Conservation (phyloP, 164 flowering plant species). For the Umbilicus rupestris region DNA sequence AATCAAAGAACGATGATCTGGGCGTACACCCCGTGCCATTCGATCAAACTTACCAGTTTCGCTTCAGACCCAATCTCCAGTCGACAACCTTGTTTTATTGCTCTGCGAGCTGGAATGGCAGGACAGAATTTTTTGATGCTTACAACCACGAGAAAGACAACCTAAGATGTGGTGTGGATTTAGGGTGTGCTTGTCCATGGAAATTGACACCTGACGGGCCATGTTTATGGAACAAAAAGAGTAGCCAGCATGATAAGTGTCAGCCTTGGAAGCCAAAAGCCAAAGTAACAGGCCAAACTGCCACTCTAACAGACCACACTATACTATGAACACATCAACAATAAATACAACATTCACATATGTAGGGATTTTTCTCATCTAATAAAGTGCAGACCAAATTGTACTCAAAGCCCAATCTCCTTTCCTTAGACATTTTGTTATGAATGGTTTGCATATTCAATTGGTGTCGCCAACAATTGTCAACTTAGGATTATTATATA, state of each 20-base stretch:
- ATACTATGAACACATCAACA: slow-evolving; percentile 15
- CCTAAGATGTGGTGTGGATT: background rate
- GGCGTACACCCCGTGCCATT: background rate
- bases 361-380: too few species aligned
- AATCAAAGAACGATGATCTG: background rate
- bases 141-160: background rate
- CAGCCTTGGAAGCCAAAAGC: background rate
- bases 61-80: background rate
- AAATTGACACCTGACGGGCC: background rate
- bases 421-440: too few species aligned
- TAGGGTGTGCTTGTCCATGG: background rate
- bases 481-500: too few species aligned
- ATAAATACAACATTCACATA: too few species aligned
- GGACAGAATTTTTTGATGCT: slow-evolving; percentile 1
- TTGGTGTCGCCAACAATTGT: too few species aligned
- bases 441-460: too few species aligned
- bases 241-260: background rate
- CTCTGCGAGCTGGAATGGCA: background rate
- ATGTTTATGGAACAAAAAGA: background rate
- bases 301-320: background rate
- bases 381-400: too few species aligned
- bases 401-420: too few species aligned
- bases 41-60: background rate
- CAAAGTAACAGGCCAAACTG: background rate
- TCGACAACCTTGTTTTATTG: background rate